Conservation (phyloP, 768 basidiomycete species). For the Amanita rimosa region DNA sequence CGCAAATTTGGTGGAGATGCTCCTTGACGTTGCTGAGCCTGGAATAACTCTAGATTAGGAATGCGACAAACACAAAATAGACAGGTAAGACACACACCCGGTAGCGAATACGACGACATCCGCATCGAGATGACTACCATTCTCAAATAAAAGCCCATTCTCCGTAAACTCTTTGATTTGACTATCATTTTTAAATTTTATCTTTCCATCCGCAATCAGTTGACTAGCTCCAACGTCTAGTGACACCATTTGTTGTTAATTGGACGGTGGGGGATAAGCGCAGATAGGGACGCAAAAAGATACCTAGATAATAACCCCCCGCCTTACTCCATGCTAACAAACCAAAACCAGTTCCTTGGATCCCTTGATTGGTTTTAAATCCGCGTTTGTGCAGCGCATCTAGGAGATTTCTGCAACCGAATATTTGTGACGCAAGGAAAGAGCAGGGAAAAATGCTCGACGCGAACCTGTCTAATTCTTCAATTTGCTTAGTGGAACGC, state of each 20-base stretch:
- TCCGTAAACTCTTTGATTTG: conserved; percentile 30
- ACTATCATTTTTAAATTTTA: conserved; percentile 52
- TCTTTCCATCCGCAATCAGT: conserved; percentile 50
- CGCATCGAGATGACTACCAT: conserved; percentile 31
- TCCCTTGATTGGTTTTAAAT: conserved; percentile 33
- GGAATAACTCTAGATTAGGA: conserved; percentile 11
- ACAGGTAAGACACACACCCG: conserved; percentile 17
- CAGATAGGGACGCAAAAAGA: background rate
- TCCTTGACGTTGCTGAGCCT: conserved; percentile 29
- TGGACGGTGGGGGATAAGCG: background rate
- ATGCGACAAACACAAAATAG: background rate
- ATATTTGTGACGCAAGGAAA: conserved; percentile 11
- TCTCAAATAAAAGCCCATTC: conserved; percentile 30
- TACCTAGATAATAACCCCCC: conserved; percentile 29
- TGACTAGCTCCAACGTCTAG: conserved; percentile 44
- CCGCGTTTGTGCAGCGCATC: conserved; percentile 35
- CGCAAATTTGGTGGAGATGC: conserved; percentile 29
- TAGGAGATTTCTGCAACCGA: conserved; percentile 27
- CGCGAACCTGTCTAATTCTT: conserved; percentile 26
- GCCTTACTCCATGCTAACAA: conserved; percentile 20
- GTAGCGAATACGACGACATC: conserved; percentile 42
- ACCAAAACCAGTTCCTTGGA: conserved; percentile 28
- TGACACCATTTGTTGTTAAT: conserved; percentile 1
- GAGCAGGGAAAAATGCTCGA: background rate
- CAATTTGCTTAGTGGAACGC: conserved; percentile 13